phyloP scores from a whole-genome alignment of 352 stramenopile species.

The Phytophthora pluvialis region DNA sequence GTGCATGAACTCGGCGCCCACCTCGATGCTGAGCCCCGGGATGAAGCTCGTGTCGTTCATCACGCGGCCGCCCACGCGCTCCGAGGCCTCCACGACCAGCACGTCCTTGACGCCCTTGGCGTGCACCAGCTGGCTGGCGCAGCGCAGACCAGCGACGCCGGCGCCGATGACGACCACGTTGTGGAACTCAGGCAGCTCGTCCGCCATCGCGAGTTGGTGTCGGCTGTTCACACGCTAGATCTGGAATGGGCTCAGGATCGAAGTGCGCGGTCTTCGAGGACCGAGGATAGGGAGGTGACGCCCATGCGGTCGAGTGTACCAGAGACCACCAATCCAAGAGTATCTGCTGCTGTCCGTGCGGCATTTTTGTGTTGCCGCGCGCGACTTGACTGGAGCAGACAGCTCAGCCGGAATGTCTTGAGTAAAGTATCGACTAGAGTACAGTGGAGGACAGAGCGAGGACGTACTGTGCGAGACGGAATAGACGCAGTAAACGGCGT shows the following conservation, averaged over 20 bases:
- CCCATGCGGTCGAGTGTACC: neutral
- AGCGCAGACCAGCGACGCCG: conserved; percentile 70
- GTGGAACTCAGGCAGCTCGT: conserved; percentile 41
- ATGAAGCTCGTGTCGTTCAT: conserved; percentile 69
- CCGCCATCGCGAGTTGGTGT: conserved; percentile 12
- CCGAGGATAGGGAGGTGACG: neutral
- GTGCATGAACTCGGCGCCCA: conserved; percentile 80
- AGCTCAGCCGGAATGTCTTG: conserved; percentile 11
- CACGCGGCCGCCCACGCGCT: conserved; percentile 73
- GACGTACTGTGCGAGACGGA: conserved; percentile 24
- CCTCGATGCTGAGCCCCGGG: conserved; percentile 72
- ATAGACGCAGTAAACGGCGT: conserved; percentile 2
- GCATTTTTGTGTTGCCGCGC: conserved; percentile 26
- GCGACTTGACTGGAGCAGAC: conserved; percentile 36
- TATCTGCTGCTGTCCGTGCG: conserved; percentile 5
- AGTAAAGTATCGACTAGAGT: conserved; percentile 10
- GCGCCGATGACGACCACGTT: conserved; percentile 79
- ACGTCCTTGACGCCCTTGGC: conserved; percentile 64
- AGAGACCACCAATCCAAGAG: conserved; percentile 38
- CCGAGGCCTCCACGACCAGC: conserved; percentile 75
- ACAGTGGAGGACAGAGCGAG: conserved; percentile 2
- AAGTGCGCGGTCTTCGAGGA: neutral
- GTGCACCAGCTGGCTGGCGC: conserved; percentile 66
- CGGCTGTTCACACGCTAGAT: conserved; percentile 9
- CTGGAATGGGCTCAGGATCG: conserved; percentile 22